Conservation (phyloP, 306 rosid species). For the Lupinus albus region DNA sequence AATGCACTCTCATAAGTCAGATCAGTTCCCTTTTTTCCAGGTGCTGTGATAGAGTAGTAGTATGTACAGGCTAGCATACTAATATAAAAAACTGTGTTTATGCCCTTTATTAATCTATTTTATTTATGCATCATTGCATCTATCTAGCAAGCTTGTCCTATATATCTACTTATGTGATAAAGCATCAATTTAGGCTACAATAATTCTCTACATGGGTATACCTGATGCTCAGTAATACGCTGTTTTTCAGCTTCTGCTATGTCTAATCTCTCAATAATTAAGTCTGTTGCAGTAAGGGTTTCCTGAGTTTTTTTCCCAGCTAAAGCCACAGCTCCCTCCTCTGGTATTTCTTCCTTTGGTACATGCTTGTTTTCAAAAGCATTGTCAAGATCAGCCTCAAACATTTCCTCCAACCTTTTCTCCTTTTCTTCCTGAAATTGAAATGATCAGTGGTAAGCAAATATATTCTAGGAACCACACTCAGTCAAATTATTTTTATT, state of each 20-base stretch:
- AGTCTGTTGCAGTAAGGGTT: constrained; percentile 86
- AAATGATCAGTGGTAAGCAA: constrained; percentile 35
- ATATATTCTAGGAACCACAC: constrained; percentile 21
- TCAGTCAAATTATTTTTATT: constrained; percentile 5
- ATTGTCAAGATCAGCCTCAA: constrained; percentile 76
- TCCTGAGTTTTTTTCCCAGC: constrained; percentile 90
- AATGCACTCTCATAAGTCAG: constrained; percentile 8
- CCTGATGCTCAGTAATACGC: constrained; percentile 75
- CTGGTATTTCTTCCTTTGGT: constrained; percentile 82
- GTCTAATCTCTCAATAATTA: constrained; percentile 82
- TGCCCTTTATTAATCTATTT: neutral
- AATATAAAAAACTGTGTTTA: neutral
- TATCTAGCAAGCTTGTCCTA: constrained; percentile 5
- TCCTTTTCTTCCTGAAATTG: constrained; percentile 94
- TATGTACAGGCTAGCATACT: neutral
- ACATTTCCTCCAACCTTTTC: constrained; percentile 82
- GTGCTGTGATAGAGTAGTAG: neutral
- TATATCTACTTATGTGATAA: constrained; percentile 13
- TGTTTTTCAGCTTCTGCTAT: constrained; percentile 69
- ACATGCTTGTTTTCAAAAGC: constrained; percentile 65
- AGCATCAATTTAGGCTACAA: constrained; percentile 5
- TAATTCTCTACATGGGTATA: constrained; percentile 25
- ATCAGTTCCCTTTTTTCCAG: constrained; percentile 1
- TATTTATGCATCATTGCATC: constrained; percentile 22
- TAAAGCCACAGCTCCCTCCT: constrained; percentile 88